Evolutionary conservation across 164 flowering plant genomes (phyloP).

Genomic region (Amborella trichopoda): DNA sequence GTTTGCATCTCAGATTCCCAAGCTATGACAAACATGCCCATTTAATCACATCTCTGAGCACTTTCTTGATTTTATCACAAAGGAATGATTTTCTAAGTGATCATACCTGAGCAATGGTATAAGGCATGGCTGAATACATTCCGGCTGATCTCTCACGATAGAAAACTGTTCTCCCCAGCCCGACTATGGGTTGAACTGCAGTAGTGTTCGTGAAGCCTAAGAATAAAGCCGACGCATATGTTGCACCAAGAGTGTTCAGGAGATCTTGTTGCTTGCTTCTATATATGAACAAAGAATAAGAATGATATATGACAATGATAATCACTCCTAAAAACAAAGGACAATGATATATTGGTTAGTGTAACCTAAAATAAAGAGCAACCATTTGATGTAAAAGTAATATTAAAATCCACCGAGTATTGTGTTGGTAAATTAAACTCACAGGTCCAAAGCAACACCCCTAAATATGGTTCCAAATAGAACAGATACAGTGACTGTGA

Average conservation of each 20-base stretch:
- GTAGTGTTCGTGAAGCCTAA: conserved; percentile 58
- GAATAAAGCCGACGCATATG: conserved; percentile 60
- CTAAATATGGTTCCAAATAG: conserved; percentile 71
- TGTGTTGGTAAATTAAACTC: conserved; percentile 2
- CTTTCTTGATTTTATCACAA: background rate
- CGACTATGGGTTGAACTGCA: conserved; percentile 71
- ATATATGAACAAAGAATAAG: background rate
- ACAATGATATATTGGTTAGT: too few relatives aligned
- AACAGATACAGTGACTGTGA: conserved; percentile 52
- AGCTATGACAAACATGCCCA: background rate
- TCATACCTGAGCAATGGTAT: conserved; percentile 74
- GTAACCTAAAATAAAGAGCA: too few relatives aligned
- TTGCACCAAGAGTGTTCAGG: conserved; percentile 50
- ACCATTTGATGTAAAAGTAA: background rate
- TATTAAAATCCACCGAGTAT: background rate
- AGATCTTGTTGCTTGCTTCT: conserved; percentile 7
- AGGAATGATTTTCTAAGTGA: background rate
- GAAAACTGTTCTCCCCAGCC: conserved; percentile 73
- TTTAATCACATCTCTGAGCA: background rate
- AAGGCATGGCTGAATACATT: conserved; percentile 88
- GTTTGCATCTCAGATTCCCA: background rate
- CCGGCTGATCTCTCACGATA: conserved; percentile 84
- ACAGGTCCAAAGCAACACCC: conserved; percentile 60
- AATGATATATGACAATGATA: background rate
- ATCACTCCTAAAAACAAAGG: too few relatives aligned